phyloP scores from a whole-genome alignment of 805 yeast genomes.

The Candida pseudoglaebosa region DNA sequence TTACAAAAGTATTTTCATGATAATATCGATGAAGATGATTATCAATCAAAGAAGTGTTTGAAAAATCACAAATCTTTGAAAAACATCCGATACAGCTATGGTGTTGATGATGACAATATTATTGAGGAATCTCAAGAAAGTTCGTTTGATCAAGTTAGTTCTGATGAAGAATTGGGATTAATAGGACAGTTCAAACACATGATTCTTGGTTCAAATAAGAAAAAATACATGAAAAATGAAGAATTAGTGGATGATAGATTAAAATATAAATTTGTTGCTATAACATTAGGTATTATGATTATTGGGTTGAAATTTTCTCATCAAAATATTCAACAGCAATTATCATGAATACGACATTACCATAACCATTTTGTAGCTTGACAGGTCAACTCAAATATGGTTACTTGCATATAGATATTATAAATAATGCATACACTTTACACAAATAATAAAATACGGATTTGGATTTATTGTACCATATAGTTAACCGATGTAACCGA shows the following conservation, averaged over 20 bases:
- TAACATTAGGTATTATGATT: slow-evolving; percentile 39
- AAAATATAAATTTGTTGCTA: slow-evolving; percentile 39
- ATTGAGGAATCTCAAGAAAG: slow-evolving; percentile 2
- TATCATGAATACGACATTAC: background rate
- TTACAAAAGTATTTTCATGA: slow-evolving; percentile 20
- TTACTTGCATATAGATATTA: background rate
- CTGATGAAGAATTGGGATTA: slow-evolving; percentile 23
- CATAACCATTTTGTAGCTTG: background rate
- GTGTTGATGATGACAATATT: slow-evolving; percentile 8
- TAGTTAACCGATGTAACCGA: too few relatives aligned
- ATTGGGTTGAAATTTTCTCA: slow-evolving; percentile 36
- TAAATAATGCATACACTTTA: too few relatives aligned
- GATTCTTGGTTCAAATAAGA: slow-evolving; percentile 21
- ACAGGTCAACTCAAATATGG: background rate
- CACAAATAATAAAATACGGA: too few relatives aligned
- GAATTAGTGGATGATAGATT: slow-evolving; percentile 36
- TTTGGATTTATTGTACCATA: too few relatives aligned
- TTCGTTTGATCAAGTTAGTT: slow-evolving; percentile 1
- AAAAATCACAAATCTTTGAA: slow-evolving; percentile 5
- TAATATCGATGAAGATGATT: slow-evolving; percentile 12
- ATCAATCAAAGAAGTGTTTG: slow-evolving; percentile 11
- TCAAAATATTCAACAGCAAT: slow-evolving; percentile 9
- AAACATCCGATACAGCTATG: slow-evolving; percentile 7
- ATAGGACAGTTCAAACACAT: slow-evolving; percentile 33
- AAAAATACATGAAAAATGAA: slow-evolving; percentile 12